Conservation (phyloP, 768 basidiomycete genomes). For the Pleurotus platypus region DNA sequence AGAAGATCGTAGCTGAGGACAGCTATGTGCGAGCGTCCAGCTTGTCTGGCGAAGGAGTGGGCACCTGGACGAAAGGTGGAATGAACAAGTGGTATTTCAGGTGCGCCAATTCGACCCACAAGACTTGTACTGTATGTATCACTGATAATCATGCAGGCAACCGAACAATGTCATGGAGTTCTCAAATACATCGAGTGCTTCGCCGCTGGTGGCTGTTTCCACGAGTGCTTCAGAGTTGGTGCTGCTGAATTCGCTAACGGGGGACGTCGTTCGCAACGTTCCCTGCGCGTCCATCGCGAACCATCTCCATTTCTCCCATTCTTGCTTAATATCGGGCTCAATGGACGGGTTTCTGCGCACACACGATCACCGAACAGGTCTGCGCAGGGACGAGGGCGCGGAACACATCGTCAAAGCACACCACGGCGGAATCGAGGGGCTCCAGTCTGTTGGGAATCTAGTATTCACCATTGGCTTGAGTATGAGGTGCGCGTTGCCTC, state of each 20-base stretch:
- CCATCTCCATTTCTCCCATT: slow-evolving; percentile 64
- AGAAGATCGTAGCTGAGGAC: slow-evolving; percentile 75
- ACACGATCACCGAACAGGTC: slow-evolving; percentile 65
- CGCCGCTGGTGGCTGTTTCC: slow-evolving; percentile 57
- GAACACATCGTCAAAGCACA: slow-evolving; percentile 75
- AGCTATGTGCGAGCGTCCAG: slow-evolving; percentile 70
- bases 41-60: slow-evolving; percentile 58
- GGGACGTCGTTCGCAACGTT: slow-evolving; percentile 55
- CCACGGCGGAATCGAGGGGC: slow-evolving; percentile 74
- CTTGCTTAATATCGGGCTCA: slow-evolving; percentile 62
- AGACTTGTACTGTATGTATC: neutral
- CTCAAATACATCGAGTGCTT: slow-evolving; percentile 46
- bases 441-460: slow-evolving; percentile 76
- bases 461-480: slow-evolving; percentile 87
- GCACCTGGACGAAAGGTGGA: slow-evolving; percentile 82
- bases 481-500: slow-evolving; percentile 51
- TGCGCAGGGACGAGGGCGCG: slow-evolving; percentile 40
- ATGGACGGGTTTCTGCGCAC: slow-evolving; percentile 71
- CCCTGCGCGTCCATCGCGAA: slow-evolving; percentile 54
- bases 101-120: slow-evolving; percentile 34
- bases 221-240: slow-evolving; percentile 58
- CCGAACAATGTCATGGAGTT: slow-evolving; percentile 35
- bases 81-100: slow-evolving; percentile 79
- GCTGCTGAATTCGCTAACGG: slow-evolving; percentile 73
- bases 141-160: neutral